Evolutionary conservation across 2,329 filamentous ascomycete species (phyloP).

Genomic region (Botrytis elliptica): DNA sequence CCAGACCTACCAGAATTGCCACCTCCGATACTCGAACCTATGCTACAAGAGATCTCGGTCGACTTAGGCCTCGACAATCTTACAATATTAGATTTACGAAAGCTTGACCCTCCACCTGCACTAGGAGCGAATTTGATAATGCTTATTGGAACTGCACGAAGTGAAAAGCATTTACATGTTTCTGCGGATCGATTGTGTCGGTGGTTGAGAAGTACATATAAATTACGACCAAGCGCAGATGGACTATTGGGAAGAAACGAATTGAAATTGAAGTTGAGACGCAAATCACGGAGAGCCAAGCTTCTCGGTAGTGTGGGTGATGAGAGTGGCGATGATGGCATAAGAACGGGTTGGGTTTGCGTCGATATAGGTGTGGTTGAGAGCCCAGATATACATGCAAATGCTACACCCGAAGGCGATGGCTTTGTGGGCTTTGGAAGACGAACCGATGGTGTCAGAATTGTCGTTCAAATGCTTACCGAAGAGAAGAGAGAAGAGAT

Average conservation of each 20-base stretch:
- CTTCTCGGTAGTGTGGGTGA: constrained; percentile 69
- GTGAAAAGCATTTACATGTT: constrained; percentile 89
- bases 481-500: constrained; percentile 67
- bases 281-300: constrained; percentile 78
- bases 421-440: constrained; percentile 77
- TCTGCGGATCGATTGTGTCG: constrained; percentile 86
- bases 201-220: constrained; percentile 74
- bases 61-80: constrained; percentile 86
- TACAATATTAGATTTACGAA: constrained; percentile 75
- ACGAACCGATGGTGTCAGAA: constrained; percentile 53
- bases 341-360: constrained; percentile 94
- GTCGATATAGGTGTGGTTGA: constrained; percentile 78
- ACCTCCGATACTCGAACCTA: constrained; percentile 67
- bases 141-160: constrained; percentile 87
- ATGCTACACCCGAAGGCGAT: constrained; percentile 47
- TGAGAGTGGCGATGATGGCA: constrained; percentile 72
- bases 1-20: constrained; percentile 58
- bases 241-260: constrained; percentile 88
- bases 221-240: constrained; percentile 75
- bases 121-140: constrained; percentile 87
- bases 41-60: constrained; percentile 77
- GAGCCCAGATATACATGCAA: constrained; percentile 45
- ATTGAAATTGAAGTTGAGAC: constrained; percentile 79
- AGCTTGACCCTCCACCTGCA: constrained; percentile 80
- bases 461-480: constrained; percentile 71